These are phyloP conservation scores for Mycena crocata DNA, from an alignment of 768 basidiomycete genomes.

Conservation along the genomic window DNA sequence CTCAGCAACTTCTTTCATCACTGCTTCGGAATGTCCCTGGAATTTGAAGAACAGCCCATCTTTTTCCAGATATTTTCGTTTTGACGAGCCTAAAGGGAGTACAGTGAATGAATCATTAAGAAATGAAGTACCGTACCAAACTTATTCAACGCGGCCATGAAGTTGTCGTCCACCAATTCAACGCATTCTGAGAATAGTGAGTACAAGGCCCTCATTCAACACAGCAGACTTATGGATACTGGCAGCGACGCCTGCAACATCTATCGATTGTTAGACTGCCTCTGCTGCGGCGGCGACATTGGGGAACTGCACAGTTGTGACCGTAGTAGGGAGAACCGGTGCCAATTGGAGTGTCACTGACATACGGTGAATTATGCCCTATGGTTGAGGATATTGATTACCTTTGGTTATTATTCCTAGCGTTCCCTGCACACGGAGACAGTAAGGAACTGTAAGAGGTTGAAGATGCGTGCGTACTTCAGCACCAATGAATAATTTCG, in stretches of 20 bases:
- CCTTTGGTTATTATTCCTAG: conserved; percentile 93
- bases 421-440: conserved; percentile 62
- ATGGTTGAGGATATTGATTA: conserved; percentile 31
- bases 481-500: conserved; percentile 84
- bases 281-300: conserved; percentile 78
- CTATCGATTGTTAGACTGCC: conserved; percentile 63
- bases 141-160: conserved; percentile 72
- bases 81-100: conserved; percentile 42
- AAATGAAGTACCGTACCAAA: conserved; percentile 49
- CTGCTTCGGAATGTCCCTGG: conserved; percentile 72
- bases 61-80: conserved; percentile 66
- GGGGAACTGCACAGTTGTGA: conserved; percentile 87
- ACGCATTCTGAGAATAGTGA: conserved; percentile 70
- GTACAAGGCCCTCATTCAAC: too few species aligned
- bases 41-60: conserved; percentile 91
- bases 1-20: conserved; percentile 70
- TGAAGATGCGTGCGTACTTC: conserved; percentile 46
- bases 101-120: not conserved
- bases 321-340: conserved; percentile 83
- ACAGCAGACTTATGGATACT: conserved; percentile 71
- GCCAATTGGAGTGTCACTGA: conserved; percentile 84
- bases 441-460: conserved; percentile 46
- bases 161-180: conserved; percentile 81
- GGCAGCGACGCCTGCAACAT: conserved; percentile 69
- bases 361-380: not conserved